phyloP scores from a whole-genome alignment of 306 rosid species.

The Acmispon strigosus region DNA sequence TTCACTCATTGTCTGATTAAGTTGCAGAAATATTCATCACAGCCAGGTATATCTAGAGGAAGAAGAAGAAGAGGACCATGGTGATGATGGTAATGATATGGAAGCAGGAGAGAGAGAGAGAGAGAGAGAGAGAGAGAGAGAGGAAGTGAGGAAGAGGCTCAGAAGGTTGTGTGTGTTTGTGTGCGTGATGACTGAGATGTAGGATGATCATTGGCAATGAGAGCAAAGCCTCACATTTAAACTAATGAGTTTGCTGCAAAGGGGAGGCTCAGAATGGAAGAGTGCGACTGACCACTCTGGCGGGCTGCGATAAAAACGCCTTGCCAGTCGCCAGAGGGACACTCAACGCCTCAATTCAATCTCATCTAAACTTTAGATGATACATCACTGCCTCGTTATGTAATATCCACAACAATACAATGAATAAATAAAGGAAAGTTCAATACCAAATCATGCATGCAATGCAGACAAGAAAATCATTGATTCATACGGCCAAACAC shows the following conservation, averaged over 20 bases:
- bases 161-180: not conserved
- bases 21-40: not conserved
- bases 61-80: not conserved
- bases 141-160: no score
- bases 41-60: not conserved
- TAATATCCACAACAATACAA: not conserved
- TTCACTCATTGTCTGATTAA: not conserved
- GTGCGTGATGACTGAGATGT: not conserved
- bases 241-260: not conserved
- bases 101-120: not conserved
- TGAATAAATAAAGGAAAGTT: not conserved
- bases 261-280: not conserved
- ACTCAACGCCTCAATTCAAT: no score
- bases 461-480: not conserved
- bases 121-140: not conserved
- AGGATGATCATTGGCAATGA: not conserved
- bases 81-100: not conserved
- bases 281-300: not conserved
- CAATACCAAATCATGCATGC: not conserved
- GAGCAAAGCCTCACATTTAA: not conserved
- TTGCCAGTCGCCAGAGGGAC: not conserved
- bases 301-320: not conserved
- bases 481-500: not conserved
- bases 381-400: not conserved
- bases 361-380: not conserved